Evolutionary conservation across 345 rosid genomes (phyloP), one percentile per base, ranked within the genome.

Genomic region (Brassica cretica): DNA sequence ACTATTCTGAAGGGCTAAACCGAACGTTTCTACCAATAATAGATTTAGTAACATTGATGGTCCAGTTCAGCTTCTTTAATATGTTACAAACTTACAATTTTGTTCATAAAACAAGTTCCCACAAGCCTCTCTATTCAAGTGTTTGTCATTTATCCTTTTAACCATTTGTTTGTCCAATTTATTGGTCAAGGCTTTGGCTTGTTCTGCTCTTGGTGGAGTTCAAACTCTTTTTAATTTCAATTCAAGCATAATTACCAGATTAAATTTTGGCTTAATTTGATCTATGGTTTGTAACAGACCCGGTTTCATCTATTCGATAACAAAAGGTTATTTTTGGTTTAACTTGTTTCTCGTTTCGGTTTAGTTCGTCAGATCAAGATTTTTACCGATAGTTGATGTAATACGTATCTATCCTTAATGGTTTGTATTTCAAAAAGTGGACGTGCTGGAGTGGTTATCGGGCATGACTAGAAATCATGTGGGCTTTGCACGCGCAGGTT

Each of bases 401-500:
- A n/a, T n/a, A n/a, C n/a, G n/a, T n/a, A n/a, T n/a, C n/a, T n/a
- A 21, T 33, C 8, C 37, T 33, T 33, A 0, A 33, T 33, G 37
- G 6, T 33, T 33, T 1, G 8, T 33, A 33, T 1, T 33, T 0
- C 49, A 41, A 41, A 46, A 46, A 0, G 60, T 79, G 82, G 79
- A 74, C 75, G 79, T 79, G 79, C 82, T 76, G 78, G 82, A 79
- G 82, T 79, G 82, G 78, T 85, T 89, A 86, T 92, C 88, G 89
- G 91, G 91, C 94, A 86, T 84, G 93, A 93, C 90, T 91, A 69
- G 73, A 70, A 70, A 70, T 70, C 73, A 32, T 70, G 73, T 70
- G 73, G 73, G 64, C 30, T 70, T 2, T 69, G 63, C 63, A 63
- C 96, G 93, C 89, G 91, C 90, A 86, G 90, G 92, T 87, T 89